These are phyloP conservation scores for Sphagnurus paluster DNA, from an alignment of 1,284 basidiomycete species.

Conservation along the genomic window DNA sequence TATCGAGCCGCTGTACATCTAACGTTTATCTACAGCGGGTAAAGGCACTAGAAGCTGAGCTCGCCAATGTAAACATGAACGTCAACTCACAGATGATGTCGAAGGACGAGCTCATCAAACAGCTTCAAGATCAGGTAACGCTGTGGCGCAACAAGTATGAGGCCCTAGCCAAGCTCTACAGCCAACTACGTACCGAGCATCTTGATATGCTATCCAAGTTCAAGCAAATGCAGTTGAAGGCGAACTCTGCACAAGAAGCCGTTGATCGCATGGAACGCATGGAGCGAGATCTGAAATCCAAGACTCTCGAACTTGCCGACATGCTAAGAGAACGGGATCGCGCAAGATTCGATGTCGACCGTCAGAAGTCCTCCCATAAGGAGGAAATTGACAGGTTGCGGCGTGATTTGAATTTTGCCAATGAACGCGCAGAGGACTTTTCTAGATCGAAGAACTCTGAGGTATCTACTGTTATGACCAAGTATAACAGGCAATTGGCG, in stretches of 20 bases:
- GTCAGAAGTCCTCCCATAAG: constrained; percentile 92
- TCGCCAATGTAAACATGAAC: constrained; percentile 78
- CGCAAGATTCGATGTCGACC: constrained; percentile 95
- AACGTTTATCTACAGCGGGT: constrained; percentile 66
- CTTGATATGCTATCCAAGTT: constrained; percentile 97
- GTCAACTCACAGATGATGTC: constrained; percentile 86
- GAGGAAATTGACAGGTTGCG: constrained; percentile 94
- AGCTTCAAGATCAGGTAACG: constrained; percentile 95
- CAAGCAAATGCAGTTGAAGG: constrained; percentile 97
- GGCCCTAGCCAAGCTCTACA: constrained; percentile 97
- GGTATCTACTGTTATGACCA: constrained; percentile 84
- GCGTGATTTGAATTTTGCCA: constrained; percentile 95
- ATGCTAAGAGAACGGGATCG: constrained; percentile 99
- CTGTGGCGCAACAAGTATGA: constrained; percentile 99
- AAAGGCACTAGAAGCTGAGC: constrained; percentile 93
- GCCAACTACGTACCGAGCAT: constrained; percentile 96
- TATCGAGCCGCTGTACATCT: constrained; percentile 1
- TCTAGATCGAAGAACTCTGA: constrained; percentile 91
- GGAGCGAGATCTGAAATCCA: constrained; percentile 97
- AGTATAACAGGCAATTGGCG: constrained; percentile 94
- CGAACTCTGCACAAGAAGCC: constrained; percentile 98
- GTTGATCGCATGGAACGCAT: constrained; percentile 99
- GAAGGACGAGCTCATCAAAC: constrained; percentile 95
- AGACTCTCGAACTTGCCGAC: constrained; percentile 97
- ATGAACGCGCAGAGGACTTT: constrained; percentile 95